These are phyloP conservation scores for Candida sojae DNA, from an alignment of 1,139 yeast genomes.

Conservation along the genomic window DNA sequence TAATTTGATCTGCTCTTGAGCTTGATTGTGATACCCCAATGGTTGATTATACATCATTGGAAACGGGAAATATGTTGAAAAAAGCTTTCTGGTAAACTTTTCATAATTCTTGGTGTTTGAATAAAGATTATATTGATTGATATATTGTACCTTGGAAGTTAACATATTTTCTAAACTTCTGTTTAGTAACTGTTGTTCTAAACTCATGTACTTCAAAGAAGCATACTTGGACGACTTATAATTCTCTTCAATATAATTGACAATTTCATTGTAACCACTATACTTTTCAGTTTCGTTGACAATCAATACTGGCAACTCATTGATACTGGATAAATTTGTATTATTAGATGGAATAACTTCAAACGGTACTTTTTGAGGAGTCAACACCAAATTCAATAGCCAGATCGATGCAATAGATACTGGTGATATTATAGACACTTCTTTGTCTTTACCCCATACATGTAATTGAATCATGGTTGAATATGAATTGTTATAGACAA, in stretches of 20 bases:
- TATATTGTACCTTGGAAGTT: slow-evolving; percentile 39
- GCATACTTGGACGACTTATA: slow-evolving; percentile 15
- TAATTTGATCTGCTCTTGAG: slow-evolving; percentile 44
- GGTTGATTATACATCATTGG: slow-evolving; percentile 89
- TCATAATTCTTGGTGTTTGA: slow-evolving; percentile 66
- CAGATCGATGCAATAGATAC: slow-evolving; percentile 40
- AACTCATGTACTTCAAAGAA: slow-evolving; percentile 3
- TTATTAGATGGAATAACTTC: slow-evolving; percentile 57
- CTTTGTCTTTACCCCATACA: slow-evolving; percentile 53
- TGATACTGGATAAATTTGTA: slow-evolving; percentile 54
- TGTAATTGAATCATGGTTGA: slow-evolving; percentile 41
- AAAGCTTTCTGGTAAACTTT: slow-evolving; percentile 59
- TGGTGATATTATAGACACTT: slow-evolving; percentile 41
- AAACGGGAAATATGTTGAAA: slow-evolving; percentile 63
- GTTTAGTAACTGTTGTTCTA: slow-evolving; percentile 26
- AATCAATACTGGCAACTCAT: slow-evolving; percentile 58
- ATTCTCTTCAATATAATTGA: slow-evolving; percentile 23
- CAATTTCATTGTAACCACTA: slow-evolving; percentile 55
- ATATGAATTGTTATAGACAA: neutral
- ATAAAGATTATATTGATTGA: slow-evolving; percentile 65
- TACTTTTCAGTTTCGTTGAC: slow-evolving; percentile 25
- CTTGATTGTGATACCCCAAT: slow-evolving; percentile 49
- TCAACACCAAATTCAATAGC: slow-evolving; percentile 22
- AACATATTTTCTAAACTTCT: slow-evolving; percentile 30
- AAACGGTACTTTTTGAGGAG: slow-evolving; percentile 17